phyloP scores from a whole-genome alignment of 2,329 filamentous ascomycete species.

The Chaetomium sp. region DNA sequence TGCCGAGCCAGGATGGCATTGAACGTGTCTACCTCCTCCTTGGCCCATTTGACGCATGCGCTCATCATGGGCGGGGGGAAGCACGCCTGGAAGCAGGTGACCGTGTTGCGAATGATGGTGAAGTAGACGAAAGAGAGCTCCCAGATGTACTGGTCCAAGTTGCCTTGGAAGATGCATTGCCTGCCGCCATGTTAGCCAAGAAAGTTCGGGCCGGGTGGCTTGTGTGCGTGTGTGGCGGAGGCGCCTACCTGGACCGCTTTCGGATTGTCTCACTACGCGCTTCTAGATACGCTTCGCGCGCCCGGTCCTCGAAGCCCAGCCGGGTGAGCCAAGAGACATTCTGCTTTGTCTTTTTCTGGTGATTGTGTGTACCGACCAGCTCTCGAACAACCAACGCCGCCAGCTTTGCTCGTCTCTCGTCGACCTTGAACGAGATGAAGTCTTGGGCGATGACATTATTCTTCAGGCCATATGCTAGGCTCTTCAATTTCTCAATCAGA shows the following conservation, averaged over 20 bases:
- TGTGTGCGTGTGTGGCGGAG: too few relatives aligned
- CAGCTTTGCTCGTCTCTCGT: conserved; percentile 77
- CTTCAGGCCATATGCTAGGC: conserved; percentile 76
- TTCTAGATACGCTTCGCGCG: conserved; percentile 81
- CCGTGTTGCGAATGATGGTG: conserved; percentile 88
- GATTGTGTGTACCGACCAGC: conserved; percentile 75
- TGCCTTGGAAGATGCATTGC: conserved; percentile 93
- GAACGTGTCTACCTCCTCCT: conserved; percentile 89
- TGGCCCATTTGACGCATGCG: conserved; percentile 97
- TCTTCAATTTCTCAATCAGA: conserved; percentile 81
- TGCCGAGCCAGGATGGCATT: conserved; percentile 81
- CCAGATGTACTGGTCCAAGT: conserved; percentile 90
- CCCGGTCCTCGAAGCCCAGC: conserved; percentile 86
- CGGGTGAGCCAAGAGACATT: conserved; percentile 84
- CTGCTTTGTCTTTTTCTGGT: conserved; percentile 73
- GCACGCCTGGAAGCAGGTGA: conserved; percentile 82
- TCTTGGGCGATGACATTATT: conserved; percentile 86
- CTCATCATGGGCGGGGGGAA: conserved; percentile 88
- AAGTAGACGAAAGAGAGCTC: conserved; percentile 96
- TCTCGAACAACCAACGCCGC: conserved; percentile 76
- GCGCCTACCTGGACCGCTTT: conserved; percentile 74
- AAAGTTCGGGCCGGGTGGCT: neutral
- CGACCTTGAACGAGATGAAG: conserved; percentile 88
- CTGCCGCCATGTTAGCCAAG: conserved; percentile 48
- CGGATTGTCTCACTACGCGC: conserved; percentile 77